Percentiles rank a stretch among this genome's conserved stretches.
These are phyloP conservation scores for Ophiostoma ips DNA, from an alignment of 2,329 filamentous ascomycete genomes.

Conservation along the genomic window DNA sequence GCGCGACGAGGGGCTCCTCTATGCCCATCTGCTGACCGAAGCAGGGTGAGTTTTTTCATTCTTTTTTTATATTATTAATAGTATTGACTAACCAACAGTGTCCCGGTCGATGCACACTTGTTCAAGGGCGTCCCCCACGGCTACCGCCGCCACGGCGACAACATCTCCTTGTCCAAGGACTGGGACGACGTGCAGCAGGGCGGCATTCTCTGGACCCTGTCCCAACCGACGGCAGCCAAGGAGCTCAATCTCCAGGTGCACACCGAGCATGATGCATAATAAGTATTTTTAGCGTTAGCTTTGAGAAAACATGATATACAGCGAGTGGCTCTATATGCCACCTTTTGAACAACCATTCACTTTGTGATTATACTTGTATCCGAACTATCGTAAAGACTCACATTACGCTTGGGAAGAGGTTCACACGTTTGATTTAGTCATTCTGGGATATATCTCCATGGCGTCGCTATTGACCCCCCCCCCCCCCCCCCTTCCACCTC, in stretches of 20 bases:
- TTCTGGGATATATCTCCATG: no score
- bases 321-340: no score
- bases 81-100: constrained; percentile 11
- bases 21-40: constrained; percentile 8
- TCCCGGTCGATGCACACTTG: constrained; percentile 19
- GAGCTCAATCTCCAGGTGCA: constrained; percentile 23
- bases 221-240: constrained; percentile 40
- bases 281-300: no score
- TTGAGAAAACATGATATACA: no score
- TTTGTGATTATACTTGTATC: no score
- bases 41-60: constrained; percentile 1
- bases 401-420: no score
- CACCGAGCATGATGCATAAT: neutral
- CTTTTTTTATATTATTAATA: neutral
- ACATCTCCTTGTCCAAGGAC: constrained; percentile 24
- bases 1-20: constrained; percentile 12
- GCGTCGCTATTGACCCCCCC: no score
- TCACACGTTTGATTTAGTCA: no score
- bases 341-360: no score
- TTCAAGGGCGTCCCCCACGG: constrained; percentile 13
- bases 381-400: no score
- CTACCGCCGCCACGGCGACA: constrained; percentile 15
- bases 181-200: constrained; percentile 37
- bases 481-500: no score
- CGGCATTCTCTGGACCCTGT: constrained; percentile 23